A percentile compares a stretch with the other conserved stretches of the same genome.
phyloP scores from a whole-genome alignment of 2,329 filamentous ascomycete species.

The Curvularia sp. region DNA sequence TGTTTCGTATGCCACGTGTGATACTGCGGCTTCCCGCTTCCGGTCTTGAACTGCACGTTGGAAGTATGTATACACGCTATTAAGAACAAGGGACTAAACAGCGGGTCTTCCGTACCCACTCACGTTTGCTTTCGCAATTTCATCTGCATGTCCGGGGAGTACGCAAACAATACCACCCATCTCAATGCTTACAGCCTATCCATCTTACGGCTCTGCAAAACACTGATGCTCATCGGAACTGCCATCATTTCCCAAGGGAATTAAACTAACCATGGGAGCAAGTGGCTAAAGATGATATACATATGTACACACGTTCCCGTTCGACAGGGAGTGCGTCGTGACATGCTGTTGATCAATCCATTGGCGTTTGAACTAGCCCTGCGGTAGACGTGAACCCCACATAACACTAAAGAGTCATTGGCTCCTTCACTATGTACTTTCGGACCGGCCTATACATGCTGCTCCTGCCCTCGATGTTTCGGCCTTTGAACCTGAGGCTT shows the following conservation, averaged over 20 bases:
- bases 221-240: not conserved
- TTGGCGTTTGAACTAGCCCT: slow-evolving; percentile 15
- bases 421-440: slow-evolving; percentile 3
- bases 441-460: slow-evolving; percentile 21
- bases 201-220: not conserved
- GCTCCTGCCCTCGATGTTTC: slow-evolving; percentile 5
- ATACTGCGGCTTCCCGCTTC: not conserved
- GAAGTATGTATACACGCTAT: not conserved
- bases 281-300: not conserved
- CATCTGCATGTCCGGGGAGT: not conserved
- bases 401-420: slow-evolving; percentile 14
- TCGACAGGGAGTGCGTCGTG: not conserved
- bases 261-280: slow-evolving; percentile 2
- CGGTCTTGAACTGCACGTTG: not conserved
- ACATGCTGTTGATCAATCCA: slow-evolving; percentile 13
- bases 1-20: slow-evolving; percentile 13
- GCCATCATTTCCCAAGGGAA: not conserved
- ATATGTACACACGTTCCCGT: not conserved
- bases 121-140: not conserved
- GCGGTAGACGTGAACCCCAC: slow-evolving; percentile 19
- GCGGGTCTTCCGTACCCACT: not conserved
- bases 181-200: not conserved
- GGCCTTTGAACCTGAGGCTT: slow-evolving; percentile 6
- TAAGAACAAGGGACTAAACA: not conserved
- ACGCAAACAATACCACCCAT: not conserved